Conservation (phyloP, 2,329 filamentous ascomycete species). For the Xylariaceae sp. region DNA sequence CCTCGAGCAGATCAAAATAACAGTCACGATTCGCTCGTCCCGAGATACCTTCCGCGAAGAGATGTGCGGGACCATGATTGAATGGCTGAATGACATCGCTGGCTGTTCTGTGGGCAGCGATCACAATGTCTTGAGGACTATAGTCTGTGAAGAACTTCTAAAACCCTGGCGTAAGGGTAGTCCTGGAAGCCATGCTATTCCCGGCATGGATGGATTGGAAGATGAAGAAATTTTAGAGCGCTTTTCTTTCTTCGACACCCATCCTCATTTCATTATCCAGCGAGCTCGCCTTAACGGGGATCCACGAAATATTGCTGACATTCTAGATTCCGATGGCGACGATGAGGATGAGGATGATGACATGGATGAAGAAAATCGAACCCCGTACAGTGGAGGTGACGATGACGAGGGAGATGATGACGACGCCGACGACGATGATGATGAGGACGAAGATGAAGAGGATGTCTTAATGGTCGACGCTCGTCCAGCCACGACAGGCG, state of each 20-base stretch:
- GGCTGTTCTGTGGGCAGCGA: conserved; percentile 82
- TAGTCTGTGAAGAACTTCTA: conserved; percentile 87
- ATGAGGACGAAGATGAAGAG: conserved; percentile 51
- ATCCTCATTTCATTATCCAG: conserved; percentile 31
- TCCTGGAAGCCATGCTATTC: conserved; percentile 68
- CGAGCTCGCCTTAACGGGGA: conserved; percentile 34
- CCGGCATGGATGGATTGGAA: conserved; percentile 74
- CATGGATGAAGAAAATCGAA: conserved; percentile 32
- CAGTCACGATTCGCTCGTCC: conserved; percentile 87
- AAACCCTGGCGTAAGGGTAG: conserved; percentile 85
- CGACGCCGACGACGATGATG: conserved; percentile 40
- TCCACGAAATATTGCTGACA: conserved; percentile 29
- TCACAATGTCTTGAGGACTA: conserved; percentile 68
- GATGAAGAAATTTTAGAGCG: conserved; percentile 66
- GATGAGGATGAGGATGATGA: conserved; percentile 47
- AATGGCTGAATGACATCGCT: conserved; percentile 91
- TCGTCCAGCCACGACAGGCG: conserved; percentile 38
- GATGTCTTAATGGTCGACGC: conserved; percentile 56
- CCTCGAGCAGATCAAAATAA: conserved; percentile 93
- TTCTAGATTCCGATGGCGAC: conserved; percentile 41
- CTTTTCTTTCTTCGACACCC: conserved; percentile 27
- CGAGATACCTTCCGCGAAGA: conserved; percentile 95
- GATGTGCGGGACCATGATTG: conserved; percentile 97
- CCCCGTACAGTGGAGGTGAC: conserved; percentile 41
- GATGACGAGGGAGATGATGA: conserved; percentile 57